Evolutionary conservation across 129 eudicot species (phyloP), one percentile per base, ranked within the genome.

Genomic region (Chrysanthemum seticuspe): DNA sequence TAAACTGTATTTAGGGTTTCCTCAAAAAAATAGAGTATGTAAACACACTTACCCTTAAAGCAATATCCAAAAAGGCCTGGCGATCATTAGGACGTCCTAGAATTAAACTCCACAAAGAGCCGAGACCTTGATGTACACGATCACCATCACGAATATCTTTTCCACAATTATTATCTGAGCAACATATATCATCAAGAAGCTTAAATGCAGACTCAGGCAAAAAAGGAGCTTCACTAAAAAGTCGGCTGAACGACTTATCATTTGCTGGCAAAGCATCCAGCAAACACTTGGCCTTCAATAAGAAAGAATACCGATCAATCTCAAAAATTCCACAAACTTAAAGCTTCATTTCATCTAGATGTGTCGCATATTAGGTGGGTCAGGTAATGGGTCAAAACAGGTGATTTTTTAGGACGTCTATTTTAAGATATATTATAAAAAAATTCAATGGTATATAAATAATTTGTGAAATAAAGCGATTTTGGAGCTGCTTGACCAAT

Each of bases 81-180:
- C 97, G 91, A 67, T 79, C 68, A 10, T 68, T 76, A 10, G 97
- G 97, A 45, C 97, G 96, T 10, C 87, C 88, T 59, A 90, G 45
- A 80, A 94, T 88, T 71, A 88, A 85, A 83, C 81, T 83, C 99
- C 99, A 94, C 56, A 86, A 84, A 59, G 91, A 86, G 48, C 99
- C 99, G 76, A 94, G 97, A 63, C 99, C 99, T 83, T 94, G 99
- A 45, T 88, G 87, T 66, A 90, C 90, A 62, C 97, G 97, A 73
- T 94, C 97, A 75, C 96, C 87, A 56, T 90, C 96, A 65, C 84
- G 87, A 50, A 60, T 72, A 79, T 89, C 93, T 65, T 81, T 80
- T 14, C 85, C 88, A 27, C 57, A 49, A 62, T 81, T 67, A 59
- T 78, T 65, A 31, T 80, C 79, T 13, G 96, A 83, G 75, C 75